Evolutionary conservation across 2,329 filamentous ascomycete genomes (phyloP), one percentile per base, ranked within the genome.

Genomic region (Knoxdaviesia capensis): DNA sequence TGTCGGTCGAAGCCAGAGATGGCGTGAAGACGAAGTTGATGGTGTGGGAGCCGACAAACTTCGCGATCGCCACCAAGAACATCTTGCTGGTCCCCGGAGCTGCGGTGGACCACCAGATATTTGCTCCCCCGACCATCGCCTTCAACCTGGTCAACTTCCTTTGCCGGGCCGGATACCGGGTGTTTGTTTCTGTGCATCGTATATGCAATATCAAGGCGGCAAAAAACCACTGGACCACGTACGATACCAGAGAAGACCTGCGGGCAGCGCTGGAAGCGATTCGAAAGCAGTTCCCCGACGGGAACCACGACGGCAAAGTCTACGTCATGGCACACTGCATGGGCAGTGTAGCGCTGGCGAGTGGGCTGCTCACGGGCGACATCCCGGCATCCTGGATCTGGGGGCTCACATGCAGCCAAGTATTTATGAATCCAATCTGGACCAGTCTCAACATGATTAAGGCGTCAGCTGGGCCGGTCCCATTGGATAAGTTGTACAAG

Each of bases 131-230:
- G 2, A 78, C 74, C 2, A 74, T 79, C 43, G 62, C 64, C n/a
- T 67, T 65, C 47, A 77, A 79, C 52, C 64, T 71, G 1, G 64
- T 79, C 46, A 72, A 77, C 51, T 77, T 76, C 56, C 71, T 79
- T 52, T 69, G 64, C 3, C 59, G 65, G 1, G 68, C 65, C 1
- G 75, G 75, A 6, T 77, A 78, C 55, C 64, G 68, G 5, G 68
- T 75, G 11, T 77, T 70, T 48, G 56, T 74, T 4, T 56, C 64
- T 0, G 69, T 75, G 1, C 69, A 70, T 49, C 68, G 74, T 31
- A 74, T 77, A 48, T 69, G 71, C 31, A 61, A 64, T 47, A 52
- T 69, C 10, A 63, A 64, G 54, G 56, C 62, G 1, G 66, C 66
- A 6, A 60, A 67, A 40, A 59, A 66, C 41, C 54, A 64, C 41